These are phyloP conservation scores for Saitozyma podzolica DNA, from an alignment of 768 basidiomycete species.

Conservation along the genomic window DNA sequence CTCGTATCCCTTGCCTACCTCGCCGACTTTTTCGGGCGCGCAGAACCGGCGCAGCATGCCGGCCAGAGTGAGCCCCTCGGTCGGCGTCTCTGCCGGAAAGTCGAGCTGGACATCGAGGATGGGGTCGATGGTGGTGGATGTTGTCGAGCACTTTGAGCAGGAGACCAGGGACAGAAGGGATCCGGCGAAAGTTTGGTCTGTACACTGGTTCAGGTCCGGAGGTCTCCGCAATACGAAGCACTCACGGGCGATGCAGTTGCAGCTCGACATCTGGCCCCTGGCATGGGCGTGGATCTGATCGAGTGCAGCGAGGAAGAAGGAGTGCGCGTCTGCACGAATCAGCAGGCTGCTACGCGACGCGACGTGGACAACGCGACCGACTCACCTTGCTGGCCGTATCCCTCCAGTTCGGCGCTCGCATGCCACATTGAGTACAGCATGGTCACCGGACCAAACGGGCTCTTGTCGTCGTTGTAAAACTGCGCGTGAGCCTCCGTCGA, in stretches of 20 bases:
- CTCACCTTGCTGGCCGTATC: constrained; percentile 92
- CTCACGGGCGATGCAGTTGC: constrained; percentile 79
- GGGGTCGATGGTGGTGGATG: constrained; percentile 78
- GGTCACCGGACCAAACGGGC: constrained; percentile 75
- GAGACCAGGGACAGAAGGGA: constrained; percentile 82
- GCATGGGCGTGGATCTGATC: constrained; percentile 84
- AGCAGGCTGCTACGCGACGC: constrained; percentile 2
- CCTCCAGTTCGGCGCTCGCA: constrained; percentile 73
- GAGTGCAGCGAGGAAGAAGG: constrained; percentile 58
- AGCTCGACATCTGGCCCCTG: constrained; percentile 73
- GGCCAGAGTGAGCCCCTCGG: constrained; percentile 66
- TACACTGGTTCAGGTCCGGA: neutral
- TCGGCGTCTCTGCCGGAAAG: constrained; percentile 55
- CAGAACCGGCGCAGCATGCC: constrained; percentile 71
- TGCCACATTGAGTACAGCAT: constrained; percentile 84
- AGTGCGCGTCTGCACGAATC: constrained; percentile 46
- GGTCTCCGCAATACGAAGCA: neutral
- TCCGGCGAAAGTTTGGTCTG: constrained; percentile 79
- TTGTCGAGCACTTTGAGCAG: constrained; percentile 79
- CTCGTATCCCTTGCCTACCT: constrained; percentile 68
- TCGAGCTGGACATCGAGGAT: constrained; percentile 90
- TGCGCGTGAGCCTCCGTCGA: constrained; percentile 19
- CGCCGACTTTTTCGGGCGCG: constrained; percentile 75
- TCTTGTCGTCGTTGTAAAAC: constrained; percentile 58
- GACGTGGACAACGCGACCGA: constrained; percentile 31